phyloP scores from a whole-genome alignment of 805 yeast genomes.

The Isabelozyma gotoi region DNA sequence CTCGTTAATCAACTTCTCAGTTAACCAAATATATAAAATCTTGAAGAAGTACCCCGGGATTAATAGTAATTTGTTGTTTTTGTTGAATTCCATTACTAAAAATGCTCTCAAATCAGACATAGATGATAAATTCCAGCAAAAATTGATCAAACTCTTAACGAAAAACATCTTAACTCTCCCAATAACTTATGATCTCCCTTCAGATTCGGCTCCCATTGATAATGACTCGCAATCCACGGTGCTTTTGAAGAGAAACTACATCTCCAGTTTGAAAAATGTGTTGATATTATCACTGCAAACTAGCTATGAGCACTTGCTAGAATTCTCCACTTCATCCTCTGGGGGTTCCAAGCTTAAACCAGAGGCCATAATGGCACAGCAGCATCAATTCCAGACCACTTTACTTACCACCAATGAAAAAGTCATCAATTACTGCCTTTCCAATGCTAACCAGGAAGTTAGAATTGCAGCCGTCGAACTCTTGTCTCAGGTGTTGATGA shows the following conservation, averaged over 20 bases:
- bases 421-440: conserved; percentile 25
- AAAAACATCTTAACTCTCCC: conserved; percentile 24
- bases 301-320: conserved; percentile 37
- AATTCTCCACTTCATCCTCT: conserved; percentile 33
- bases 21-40: conserved; percentile 37
- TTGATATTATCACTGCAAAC: conserved; percentile 32
- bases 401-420: conserved; percentile 32
- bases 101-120: conserved; percentile 37
- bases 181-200: conserved; percentile 14
- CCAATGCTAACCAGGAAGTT: conserved; percentile 32
- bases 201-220: conserved; percentile 9
- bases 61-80: conserved; percentile 25
- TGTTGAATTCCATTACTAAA: conserved; percentile 30
- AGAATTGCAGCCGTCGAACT: conserved; percentile 37
- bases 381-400: conserved; percentile 33
- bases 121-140: conserved; percentile 39
- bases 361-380: conserved; percentile 39
- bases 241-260: conserved; percentile 29
- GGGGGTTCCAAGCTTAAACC: conserved; percentile 43
- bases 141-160: conserved; percentile 29
- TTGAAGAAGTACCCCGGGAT: conserved; percentile 32
- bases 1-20: conserved; percentile 33
- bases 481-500: conserved; percentile 31
- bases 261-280: conserved; percentile 30
- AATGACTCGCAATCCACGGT: conserved; percentile 17